These are phyloP conservation scores for Phaseolus coccineus DNA, from an alignment of 331 rosid genomes.

Conservation along the genomic window DNA sequence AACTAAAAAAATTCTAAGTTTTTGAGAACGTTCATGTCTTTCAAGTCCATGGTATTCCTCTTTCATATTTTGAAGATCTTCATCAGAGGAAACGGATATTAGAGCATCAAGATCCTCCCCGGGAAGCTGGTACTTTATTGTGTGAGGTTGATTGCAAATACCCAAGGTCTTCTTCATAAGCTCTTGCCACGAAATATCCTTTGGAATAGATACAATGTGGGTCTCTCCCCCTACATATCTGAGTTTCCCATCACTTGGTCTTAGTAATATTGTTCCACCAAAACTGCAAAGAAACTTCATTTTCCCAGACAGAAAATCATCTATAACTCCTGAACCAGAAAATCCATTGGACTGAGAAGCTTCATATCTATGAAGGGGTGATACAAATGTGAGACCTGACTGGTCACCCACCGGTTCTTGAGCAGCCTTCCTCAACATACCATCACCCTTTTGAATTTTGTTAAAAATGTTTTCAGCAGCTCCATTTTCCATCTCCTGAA, in stretches of 20 bases:
- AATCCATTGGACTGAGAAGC: conserved; percentile 54
- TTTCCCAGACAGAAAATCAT: conserved; percentile 57
- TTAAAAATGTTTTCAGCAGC: conserved; percentile 44
- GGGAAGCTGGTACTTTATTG: conserved; percentile 85
- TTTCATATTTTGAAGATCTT: conserved; percentile 86
- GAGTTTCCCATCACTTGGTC: conserved; percentile 83
- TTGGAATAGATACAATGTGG: conserved; percentile 64
- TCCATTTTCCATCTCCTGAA: conserved; percentile 55
- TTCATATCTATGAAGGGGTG: conserved; percentile 47
- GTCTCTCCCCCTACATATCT: conserved; percentile 85
- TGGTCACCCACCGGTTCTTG: conserved; percentile 55
- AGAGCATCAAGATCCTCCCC: conserved; percentile 87
- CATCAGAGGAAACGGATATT: conserved; percentile 80
- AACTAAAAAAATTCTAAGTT: conserved; percentile 67
- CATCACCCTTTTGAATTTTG: conserved; percentile 49
- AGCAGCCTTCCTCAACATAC: conserved; percentile 52
- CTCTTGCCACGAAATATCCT: conserved; percentile 64
- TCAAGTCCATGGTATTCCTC: conserved; percentile 79
- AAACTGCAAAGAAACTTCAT: conserved; percentile 79
- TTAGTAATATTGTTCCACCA: conserved; percentile 75
- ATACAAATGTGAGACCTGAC: conserved; percentile 38
- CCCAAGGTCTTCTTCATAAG: conserved; percentile 68
- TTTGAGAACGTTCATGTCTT: conserved; percentile 69
- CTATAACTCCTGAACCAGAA: conserved; percentile 52
- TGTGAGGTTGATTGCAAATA: conserved; percentile 69